Conservation (phyloP, 1,284 basidiomycete species). For the Pisolithus thermaeus region DNA sequence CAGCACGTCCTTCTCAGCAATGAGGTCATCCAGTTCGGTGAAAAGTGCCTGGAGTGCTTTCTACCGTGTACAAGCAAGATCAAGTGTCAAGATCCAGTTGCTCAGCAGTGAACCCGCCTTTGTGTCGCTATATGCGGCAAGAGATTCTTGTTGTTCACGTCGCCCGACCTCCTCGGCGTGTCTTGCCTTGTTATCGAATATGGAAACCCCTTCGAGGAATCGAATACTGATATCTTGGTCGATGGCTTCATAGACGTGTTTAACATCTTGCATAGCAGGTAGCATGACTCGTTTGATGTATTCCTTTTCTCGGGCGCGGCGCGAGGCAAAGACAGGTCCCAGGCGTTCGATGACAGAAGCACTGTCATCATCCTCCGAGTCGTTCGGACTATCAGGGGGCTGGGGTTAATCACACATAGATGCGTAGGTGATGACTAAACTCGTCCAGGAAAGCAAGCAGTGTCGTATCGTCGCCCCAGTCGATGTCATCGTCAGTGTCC, state of each 20-base stretch:
- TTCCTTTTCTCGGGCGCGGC: constrained; percentile 13
- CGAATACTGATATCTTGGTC: constrained; percentile 15
- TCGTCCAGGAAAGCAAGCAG: constrained; percentile 27
- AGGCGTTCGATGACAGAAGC: constrained; percentile 23
- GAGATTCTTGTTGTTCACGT: constrained; percentile 14
- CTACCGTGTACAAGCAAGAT: constrained; percentile 12
- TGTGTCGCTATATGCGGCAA: constrained; percentile 10
- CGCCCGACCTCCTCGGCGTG: constrained; percentile 14
- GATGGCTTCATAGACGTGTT: constrained; percentile 23
- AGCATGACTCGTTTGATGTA: constrained; percentile 17
- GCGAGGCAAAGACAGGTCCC: constrained; percentile 20
- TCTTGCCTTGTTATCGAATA: constrained; percentile 14
- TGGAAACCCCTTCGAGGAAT: constrained; percentile 12
- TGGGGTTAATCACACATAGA: constrained; percentile 1
- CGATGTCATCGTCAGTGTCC: background rate
- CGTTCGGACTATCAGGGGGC: constrained; percentile 15
- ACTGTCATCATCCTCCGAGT: constrained; percentile 7
- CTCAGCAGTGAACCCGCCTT: constrained; percentile 20
- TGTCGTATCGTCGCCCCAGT: constrained; percentile 27
- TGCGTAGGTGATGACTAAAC: constrained; percentile 5
- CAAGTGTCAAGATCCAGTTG: background rate
- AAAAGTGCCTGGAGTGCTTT: constrained; percentile 16
- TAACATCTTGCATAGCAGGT: constrained; percentile 23
- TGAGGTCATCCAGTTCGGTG: constrained; percentile 15
- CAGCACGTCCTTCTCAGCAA: constrained; percentile 17